Base-by-base conservation (phyloP, 108 stramenopile genomes). In the Aurantiochytrium sp. region DNA sequence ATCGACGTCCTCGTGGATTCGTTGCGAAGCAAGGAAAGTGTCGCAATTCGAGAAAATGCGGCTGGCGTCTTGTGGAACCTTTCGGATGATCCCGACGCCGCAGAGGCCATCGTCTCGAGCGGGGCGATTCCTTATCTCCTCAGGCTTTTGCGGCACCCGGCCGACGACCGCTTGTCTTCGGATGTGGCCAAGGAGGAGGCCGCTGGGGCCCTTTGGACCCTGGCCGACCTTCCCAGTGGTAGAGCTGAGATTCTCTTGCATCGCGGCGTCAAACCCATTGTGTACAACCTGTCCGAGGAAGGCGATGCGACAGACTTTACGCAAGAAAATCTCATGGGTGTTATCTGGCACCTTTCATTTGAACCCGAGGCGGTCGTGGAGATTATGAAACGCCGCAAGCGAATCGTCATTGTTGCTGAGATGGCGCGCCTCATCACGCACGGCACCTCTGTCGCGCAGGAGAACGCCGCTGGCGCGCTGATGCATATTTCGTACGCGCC, bases 101-200 rank as follows among this genome's bases (percentile, higher is more conserved):
- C 76, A 14, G 18, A 83, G 49, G 49, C n/a, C 51, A 83, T 83
- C 25, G 28, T 83, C 10, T 14, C 49, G 4, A 53, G 49, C 51
- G 76, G 76, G 19, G 76, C 76, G 10, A 53, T 83, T 23, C 76
- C 6, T 6, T 28, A 25, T 35, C 51, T 83, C 6, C 28, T 83
- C 23, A 53, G 49, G 45, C 76, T 83, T 12, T 4, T 83, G 45
- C 45, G 5, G 10, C 23, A 53, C 51, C 23, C 19, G 51, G 45
- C 76, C 25, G 76, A 83, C 51, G 5, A 83, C 45, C 14, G 12
- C 49, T 16, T 45, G 51, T 83, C 76, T 12, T 83, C 76, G n/a
- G 76, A 83, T 23, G 51, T 83, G n/a, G 76, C 76, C 76, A 83
- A 83, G 76, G 76, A 83, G 51, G 76, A 83, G 76, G 45, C 76